Evolutionary conservation across 345 rosid species (phyloP), one percentile per base, ranked within the genome.

Genomic region (Eucalyptus microcorys): DNA sequence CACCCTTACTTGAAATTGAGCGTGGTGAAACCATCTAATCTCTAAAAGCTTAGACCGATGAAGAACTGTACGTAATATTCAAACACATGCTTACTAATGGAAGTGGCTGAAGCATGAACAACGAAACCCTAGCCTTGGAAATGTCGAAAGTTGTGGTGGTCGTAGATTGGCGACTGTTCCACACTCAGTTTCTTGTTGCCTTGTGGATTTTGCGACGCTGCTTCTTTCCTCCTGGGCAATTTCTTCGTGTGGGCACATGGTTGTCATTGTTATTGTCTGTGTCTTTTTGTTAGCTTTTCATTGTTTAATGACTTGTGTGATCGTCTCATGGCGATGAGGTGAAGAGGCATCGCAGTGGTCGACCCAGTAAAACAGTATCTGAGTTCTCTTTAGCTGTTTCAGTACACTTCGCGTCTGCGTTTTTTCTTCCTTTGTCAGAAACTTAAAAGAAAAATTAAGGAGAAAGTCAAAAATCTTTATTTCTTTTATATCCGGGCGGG

Each of bases 391-490:
- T 50, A 87, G 86, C 85, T 52, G 86, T 84, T 53, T 86, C 87
- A 89, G 89, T 84, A 85, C 87, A 89, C 88, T 89, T 61, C 50
- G 88, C 52, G 87, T 49, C 87, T 76, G 83, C 42, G 47, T 37
- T 12, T 37, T 87, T 86, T 85, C 87, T 86, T 49, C 86, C 83
- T 57, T 88, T 64, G 94, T 92, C 94, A 91, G 93, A 90, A 81
- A 88, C 21, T 49, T 48, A 43, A 49, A 34, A 89, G 92, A 59
- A 30, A 32, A 26, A 30, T 91, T 90, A 91, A 91, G 48, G 90
- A 86, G 91, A 91, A 94, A 92, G 94, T 90, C 87, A 89, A 93
- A 88, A 87, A 87, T 90, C 92, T 88, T 90, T 90, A 88, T 68
- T 17, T 34, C 37, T 34, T 37, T 32, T 53, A 53, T 53, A 55